Base-by-base conservation (phyloP, 2,329 filamentous ascomycete species). In the Peltaster fructicola region DNA sequence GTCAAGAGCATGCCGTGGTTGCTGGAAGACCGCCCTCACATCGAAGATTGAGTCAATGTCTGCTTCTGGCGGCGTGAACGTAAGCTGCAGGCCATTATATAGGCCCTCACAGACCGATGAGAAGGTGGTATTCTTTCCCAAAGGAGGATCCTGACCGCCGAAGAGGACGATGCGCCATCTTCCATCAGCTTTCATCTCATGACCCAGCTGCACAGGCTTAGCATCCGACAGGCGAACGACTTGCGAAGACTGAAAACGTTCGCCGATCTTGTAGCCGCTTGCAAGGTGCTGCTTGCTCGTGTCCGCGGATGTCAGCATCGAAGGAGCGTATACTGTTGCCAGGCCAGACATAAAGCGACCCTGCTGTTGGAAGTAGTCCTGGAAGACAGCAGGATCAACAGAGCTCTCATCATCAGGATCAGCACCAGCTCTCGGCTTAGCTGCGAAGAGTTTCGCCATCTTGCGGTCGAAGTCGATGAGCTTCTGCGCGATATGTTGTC, bases 401-500 rank as follows among this genome's bases (percentile, higher is more conserved):
- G 36, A 31, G 13, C 44, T 38, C 22, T 36, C 27, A 21, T 45
- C 40, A 15, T 37, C 31, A 4, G 27, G 26, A 9, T 10, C 20
- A 8, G 29, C 23, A 23, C 25, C 39, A 32, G 21, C 27, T 23
- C 36, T 40, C 1, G 44, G 44, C 27, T 47, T 46, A 1, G 56
- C 56, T 0, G 52, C 56, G 31, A 61, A 61, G 29, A 62, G 46
- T 7, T 49, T 44, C 0, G 55, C 54, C 36, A 61, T 59, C 23
- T 57, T 51, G 29, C 56, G 52, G 24, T 63, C 59, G 32, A 63
- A 62, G 4, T 49, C 50, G 31, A 81, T 78, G 1, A 80, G 59
- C 18, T 73, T 63, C 33, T 70, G 56, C 0, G 74, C 75, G 2
- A 78, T 63, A 6, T 53, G 55, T 5, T 62, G 57, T 4, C 73